Conservation (phyloP, 2,329 filamentous ascomycete species). For the Alternaria ethzedia region DNA sequence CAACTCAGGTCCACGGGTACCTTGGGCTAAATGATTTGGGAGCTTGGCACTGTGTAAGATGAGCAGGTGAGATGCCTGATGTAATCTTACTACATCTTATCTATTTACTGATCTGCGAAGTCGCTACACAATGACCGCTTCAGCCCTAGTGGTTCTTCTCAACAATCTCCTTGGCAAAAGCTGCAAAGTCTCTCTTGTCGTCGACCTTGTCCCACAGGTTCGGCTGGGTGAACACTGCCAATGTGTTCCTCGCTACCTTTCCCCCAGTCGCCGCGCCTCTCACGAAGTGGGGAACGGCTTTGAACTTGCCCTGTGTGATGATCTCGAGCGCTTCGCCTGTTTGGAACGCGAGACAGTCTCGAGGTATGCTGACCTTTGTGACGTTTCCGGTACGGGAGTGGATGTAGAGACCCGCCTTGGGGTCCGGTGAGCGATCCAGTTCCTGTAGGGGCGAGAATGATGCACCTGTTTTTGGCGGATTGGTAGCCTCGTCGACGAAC, state of each 20-base stretch:
- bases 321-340: slow-evolving; percentile 90
- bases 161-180: slow-evolving; percentile 68
- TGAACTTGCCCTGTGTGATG: slow-evolving; percentile 90
- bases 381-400: slow-evolving; percentile 80
- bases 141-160: slow-evolving; percentile 52
- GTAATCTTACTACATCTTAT: slow-evolving; percentile 13
- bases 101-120: background rate
- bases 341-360: slow-evolving; percentile 93
- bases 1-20: background rate
- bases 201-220: slow-evolving; percentile 84
- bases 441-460: slow-evolving; percentile 67
- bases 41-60: background rate
- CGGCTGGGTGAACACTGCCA: slow-evolving; percentile 97
- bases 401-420: slow-evolving; percentile 90
- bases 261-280: slow-evolving; percentile 66
- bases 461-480: slow-evolving; percentile 41
- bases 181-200: slow-evolving; percentile 72
- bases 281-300: slow-evolving; percentile 95
- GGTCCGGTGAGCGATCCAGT: slow-evolving; percentile 77
- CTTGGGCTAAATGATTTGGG: background rate
- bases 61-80: slow-evolving; percentile 4
- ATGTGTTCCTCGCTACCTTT: slow-evolving; percentile 70
- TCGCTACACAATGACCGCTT: background rate
- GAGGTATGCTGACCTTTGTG: slow-evolving; percentile 90
- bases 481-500: slow-evolving; percentile 81